Evolutionary conservation across 768 basidiomycete genomes (phyloP), one percentile per base, ranked within the genome.

Genomic region (Leccinum olivaceopallidum): DNA sequence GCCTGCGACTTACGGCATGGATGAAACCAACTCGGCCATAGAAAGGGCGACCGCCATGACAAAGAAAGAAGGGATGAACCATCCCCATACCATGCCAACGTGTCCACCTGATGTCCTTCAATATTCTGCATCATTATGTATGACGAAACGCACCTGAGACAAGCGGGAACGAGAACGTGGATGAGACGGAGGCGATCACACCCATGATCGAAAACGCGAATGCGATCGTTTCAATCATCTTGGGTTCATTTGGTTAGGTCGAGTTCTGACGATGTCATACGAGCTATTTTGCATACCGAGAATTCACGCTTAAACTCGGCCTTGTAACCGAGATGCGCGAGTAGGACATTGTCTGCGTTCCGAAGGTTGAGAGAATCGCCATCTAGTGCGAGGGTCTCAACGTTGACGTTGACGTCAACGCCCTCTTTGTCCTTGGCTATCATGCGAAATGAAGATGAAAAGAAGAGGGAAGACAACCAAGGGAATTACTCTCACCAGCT

Each of bases 71-170:
- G 88, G 89, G 64, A 89, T 87, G 28, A 89, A 73, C 89, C 88
- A 90, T 39, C 88, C 89, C 76, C 85, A 90, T 20, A 89, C 82
- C 81, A 90, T 84, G 16, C 89, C 89, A 24, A 88, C 87, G 72
- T 90, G 88, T 3, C 89, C 89, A 57, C 89, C 89, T 85, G 55
- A 1, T 12, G 7, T 1, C 32, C 50, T 28, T 57, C 55, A 34
- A 20, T 44, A 57, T 56, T 36, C 52, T 4, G 18, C 12, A 49
- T n/a, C 22, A 36, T 20, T 39, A 28, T 28, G 26, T 58, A 32
- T 12, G 22, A 42, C 28, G 51, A 13, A 16, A 67, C 79, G n/a
- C 58, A 85, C 86, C 85, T 58, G 84, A 83, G 5, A 81, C 72
- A 6, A 90, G 78, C 1, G 82, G 83, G 71, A 90, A 90, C 1